Evolutionary conservation across 2,329 filamentous ascomycete genomes (phyloP).

Genomic region (Colletotrichum coccodes): DNA sequence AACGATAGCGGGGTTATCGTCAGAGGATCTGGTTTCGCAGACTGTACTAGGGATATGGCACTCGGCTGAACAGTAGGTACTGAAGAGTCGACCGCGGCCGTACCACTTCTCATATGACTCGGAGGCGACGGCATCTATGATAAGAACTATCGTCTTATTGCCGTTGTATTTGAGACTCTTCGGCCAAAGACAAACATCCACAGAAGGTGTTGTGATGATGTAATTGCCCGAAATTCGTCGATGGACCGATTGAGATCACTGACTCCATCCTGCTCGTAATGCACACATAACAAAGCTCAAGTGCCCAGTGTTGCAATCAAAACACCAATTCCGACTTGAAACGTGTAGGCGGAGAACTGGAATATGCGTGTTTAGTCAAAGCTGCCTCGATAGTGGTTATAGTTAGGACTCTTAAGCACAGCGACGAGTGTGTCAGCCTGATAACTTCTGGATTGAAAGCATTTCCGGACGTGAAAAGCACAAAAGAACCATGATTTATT

Average conservation of each 20-base stretch:
- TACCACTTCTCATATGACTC: neutral
- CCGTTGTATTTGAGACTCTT: neutral
- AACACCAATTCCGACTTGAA: neutral
- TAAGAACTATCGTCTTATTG: neutral
- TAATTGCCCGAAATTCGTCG: neutral
- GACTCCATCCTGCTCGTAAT: neutral
- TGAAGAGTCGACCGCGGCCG: neutral
- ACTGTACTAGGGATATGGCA: neutral
- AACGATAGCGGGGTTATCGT: constrained; percentile 5
- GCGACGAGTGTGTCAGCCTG: neutral
- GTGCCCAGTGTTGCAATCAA: neutral
- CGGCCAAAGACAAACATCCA: neutral
- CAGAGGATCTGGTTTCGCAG: neutral
- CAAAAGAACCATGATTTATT: neutral
- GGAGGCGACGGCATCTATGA: neutral
- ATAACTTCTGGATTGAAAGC: neutral
- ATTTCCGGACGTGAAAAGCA: neutral
- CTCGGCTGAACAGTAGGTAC: neutral
- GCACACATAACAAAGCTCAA: neutral
- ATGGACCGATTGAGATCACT: neutral
- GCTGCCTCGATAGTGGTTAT: neutral
- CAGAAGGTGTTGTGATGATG: neutral
- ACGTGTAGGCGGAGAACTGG: neutral
- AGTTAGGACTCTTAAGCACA: neutral
- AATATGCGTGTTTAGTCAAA: neutral